Evolutionary conservation across 371 early-diverging fungal species (phyloP).

Genomic region (Dentiscutata heterogama): DNA sequence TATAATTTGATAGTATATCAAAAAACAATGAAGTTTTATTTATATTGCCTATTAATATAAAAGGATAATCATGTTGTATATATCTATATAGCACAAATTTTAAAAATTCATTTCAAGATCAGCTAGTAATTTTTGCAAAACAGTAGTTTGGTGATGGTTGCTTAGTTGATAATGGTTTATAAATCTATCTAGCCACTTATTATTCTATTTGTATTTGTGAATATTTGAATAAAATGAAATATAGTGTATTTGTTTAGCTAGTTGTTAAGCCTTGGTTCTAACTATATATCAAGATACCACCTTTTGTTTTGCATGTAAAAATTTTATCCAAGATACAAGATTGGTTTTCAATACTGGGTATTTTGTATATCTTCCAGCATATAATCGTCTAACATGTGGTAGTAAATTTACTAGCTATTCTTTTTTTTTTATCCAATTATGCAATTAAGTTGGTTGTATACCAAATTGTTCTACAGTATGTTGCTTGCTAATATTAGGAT

Average conservation of each 20-base stretch:
- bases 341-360: neutral
- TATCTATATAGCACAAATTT: neutral
- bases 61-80: conserved; percentile 29
- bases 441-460: no score
- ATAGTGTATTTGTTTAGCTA: neutral
- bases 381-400: neutral
- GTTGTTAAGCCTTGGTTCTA: neutral
- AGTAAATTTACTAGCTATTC: neutral
- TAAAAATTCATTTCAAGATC: conserved; percentile 5
- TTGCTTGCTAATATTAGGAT: no score
- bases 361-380: neutral
- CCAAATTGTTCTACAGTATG: no score
- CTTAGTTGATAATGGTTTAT: neutral
- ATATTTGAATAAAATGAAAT: conserved; percentile 9
- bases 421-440: neutral
- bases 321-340: neutral
- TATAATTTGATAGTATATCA: neutral
- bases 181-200: neutral
- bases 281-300: neutral
- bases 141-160: neutral
- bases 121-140: neutral
- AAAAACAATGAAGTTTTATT: conserved; percentile 4
- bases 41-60: conserved; percentile 25
- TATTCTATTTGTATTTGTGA: neutral
- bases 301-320: neutral